Conservation (phyloP, 2,329 filamentous ascomycete genomes). For the Calonectria pseudoreteaudii region DNA sequence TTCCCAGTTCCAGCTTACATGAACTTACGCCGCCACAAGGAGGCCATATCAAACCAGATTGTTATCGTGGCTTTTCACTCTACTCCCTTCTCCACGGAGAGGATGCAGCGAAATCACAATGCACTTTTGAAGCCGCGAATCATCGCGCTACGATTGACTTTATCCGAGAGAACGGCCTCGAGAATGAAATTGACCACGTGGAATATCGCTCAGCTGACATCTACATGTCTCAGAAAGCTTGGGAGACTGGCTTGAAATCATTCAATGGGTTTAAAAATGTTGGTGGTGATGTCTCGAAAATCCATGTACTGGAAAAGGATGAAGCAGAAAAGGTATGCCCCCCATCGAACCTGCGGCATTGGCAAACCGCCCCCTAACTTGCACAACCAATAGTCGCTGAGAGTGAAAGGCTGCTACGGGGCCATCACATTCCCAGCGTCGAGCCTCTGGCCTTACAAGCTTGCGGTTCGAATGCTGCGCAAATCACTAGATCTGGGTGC, state of each 20-base stretch:
- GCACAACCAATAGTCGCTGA: not conserved
- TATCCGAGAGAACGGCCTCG: not conserved
- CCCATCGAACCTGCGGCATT: not conserved
- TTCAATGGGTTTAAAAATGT: not conserved
- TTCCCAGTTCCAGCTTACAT: not conserved
- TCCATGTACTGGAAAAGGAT: not conserved
- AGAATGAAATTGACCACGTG: not conserved
- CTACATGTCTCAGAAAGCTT: not conserved
- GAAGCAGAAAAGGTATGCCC: not conserved
- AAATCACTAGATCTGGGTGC: not conserved
- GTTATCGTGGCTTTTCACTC: not conserved
- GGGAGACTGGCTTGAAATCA: not conserved
- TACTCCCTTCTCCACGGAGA: not conserved
- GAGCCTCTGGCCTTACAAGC: not conserved
- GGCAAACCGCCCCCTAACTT: not conserved
- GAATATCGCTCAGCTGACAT: not conserved
- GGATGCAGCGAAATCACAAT: not conserved
- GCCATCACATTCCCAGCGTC: not conserved
- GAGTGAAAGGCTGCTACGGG: not conserved
- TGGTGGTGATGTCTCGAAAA: not conserved
- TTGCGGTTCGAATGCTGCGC: not conserved
- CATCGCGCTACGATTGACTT: not conserved
- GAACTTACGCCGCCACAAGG: not conserved
- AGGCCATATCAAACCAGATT: not conserved
- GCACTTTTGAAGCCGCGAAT: not conserved